These are phyloP conservation scores for Penicillium sp. DNA, from an alignment of 2,329 filamentous ascomycete species.

Conservation along the genomic window DNA sequence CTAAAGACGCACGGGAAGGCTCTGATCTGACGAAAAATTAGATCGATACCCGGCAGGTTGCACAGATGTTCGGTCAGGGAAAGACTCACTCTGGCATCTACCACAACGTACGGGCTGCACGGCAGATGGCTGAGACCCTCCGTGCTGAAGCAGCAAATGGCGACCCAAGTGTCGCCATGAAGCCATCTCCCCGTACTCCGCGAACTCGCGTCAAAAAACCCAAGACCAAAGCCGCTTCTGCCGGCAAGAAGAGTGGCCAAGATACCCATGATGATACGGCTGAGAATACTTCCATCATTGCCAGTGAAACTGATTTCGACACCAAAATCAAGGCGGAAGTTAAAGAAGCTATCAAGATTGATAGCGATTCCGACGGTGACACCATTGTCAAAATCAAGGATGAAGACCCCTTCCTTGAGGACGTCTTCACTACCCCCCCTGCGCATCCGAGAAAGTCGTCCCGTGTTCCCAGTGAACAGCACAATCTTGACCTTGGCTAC, in stretches of 20 bases:
- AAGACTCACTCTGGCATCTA: conserved; percentile 52
- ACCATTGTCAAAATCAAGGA: not conserved
- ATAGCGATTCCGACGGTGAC: not conserved
- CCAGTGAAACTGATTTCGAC: not conserved
- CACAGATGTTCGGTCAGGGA: conserved; percentile 45
- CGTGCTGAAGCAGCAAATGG: conserved; percentile 23
- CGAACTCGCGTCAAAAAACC: not conserved
- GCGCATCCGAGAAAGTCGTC: no score
- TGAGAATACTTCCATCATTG: not conserved
- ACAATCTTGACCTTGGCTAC: no score
- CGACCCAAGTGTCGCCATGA: not conserved
- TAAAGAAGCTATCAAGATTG: not conserved
- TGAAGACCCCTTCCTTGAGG: no score
- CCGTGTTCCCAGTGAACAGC: no score
- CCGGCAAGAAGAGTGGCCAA: not conserved
- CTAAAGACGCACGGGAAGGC: not conserved
- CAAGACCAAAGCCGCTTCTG: not conserved
- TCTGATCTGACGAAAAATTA: conserved; percentile 19
- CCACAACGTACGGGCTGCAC: conserved; percentile 45
- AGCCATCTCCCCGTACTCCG: not conserved
- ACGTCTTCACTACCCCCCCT: no score
- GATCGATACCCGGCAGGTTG: conserved; percentile 47
- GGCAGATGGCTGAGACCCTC: conserved; percentile 40
- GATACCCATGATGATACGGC: not conserved
- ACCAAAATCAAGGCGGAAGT: no score